Base-by-base conservation (phyloP, 495 filamentous ascomycete species). In the Hyaloscypha variabilis region DNA sequence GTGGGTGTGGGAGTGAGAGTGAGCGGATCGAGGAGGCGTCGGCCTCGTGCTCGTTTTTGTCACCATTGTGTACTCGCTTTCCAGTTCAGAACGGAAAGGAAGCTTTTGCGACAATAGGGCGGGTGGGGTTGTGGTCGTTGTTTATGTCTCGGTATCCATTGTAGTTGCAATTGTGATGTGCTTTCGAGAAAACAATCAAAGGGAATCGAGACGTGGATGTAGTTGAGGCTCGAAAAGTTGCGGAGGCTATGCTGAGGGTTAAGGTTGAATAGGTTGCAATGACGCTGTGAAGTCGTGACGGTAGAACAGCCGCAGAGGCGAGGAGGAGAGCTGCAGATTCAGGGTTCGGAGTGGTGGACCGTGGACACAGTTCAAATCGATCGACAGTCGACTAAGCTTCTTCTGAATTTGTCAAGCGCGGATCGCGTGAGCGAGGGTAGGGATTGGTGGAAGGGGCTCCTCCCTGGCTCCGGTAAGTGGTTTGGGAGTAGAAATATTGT, bases 11-110 rank as follows among this genome's bases (percentile, higher is more conserved):
- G 77, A 64, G 56, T 77, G 73, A 14, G 75, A 71, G 19, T 65
- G 66, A 6, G 73, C 53, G 30, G 77, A 72, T 63, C 66, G 69
- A 23, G 77, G 67, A n/a, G n/a, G n/a, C n/a, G 77, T 31, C 11
- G 78, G 75, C 53, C 78, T 72, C 67, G 75, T 70, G n/a, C 78
- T 73, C 5, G 81, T 81, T 71, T 81, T 83, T 6, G 66, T 60
- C 19, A 63, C 65, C 69, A 71, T 71, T 17, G 19, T 64, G 55
- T 11, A 30, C 21, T 31, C 0, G 34, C 19, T 60, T 29, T n/a
- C 26, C 26, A 11, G 25, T 19, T 58, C n/a, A 11, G 25, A 34
- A 21, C 4, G 3, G 54, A 34, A 10, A 36, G 17, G 19, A 13
- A 30, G 54, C 31, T 58, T 29, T 0, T 39, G 21, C 8, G 23